These are phyloP conservation scores for Termitomyces sp. DNA, from an alignment of 768 basidiomycete genomes.

Conservation along the genomic window DNA sequence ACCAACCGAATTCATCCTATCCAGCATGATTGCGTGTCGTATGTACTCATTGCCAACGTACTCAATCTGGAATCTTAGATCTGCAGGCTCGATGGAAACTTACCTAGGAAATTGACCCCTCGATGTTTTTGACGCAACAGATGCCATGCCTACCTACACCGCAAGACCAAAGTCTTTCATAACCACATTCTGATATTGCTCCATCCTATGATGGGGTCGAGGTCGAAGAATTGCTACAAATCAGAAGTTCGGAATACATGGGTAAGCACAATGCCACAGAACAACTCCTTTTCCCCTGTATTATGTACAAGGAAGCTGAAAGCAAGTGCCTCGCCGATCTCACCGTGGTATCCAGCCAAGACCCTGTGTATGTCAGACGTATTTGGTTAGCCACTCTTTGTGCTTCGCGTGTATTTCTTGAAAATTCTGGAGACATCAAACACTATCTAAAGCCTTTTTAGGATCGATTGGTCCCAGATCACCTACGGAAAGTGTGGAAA, in stretches of 20 bases:
- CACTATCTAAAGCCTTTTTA: background rate
- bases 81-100: too few species aligned
- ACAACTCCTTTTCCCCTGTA: background rate
- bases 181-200: too few species aligned
- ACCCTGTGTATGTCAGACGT: background rate
- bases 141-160: too few species aligned
- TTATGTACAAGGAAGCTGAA: background rate
- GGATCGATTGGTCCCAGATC: background rate
- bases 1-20: too few species aligned
- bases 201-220: too few species aligned
- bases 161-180: too few species aligned
- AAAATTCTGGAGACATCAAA: background rate
- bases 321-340: background rate
- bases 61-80: too few species aligned
- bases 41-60: too few species aligned
- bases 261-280: background rate
- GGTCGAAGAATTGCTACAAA: background rate
- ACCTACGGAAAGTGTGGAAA: background rate
- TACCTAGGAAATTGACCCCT: too few species aligned
- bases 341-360: background rate
- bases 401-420: background rate
- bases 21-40: too few species aligned
- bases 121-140: too few species aligned
- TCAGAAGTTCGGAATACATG: background rate
- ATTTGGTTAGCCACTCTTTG: background rate